Evolutionary conservation across 768 basidiomycete genomes (phyloP).

Genomic region (Termitomyces sp.): DNA sequence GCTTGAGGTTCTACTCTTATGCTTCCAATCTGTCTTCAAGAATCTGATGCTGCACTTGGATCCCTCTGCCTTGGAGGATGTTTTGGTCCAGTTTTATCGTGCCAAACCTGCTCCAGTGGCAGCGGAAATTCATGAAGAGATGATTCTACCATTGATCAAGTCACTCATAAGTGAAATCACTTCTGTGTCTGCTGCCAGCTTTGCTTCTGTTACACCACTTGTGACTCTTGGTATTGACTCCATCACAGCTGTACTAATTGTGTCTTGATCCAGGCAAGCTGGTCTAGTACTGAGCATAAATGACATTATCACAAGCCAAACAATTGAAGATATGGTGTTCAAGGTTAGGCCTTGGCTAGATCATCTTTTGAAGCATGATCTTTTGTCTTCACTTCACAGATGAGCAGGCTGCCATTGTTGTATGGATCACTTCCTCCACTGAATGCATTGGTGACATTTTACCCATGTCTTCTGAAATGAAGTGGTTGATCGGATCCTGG

Average conservation of each 20-base stretch:
- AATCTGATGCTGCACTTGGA: slow-evolving; percentile 14
- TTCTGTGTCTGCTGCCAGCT: slow-evolving; percentile 21
- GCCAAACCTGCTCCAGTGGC: background rate
- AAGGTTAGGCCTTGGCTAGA: slow-evolving; percentile 6
- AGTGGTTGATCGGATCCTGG: slow-evolving; percentile 39
- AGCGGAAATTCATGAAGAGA: background rate
- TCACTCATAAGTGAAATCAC: slow-evolving; percentile 18
- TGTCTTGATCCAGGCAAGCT: slow-evolving; percentile 29
- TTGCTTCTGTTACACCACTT: slow-evolving; percentile 29
- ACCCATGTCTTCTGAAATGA: slow-evolving; percentile 25
- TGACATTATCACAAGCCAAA: slow-evolving; percentile 36
- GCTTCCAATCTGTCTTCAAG: slow-evolving; percentile 11
- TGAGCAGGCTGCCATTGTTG: slow-evolving; percentile 16
- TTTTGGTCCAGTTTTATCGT: slow-evolving; percentile 4
- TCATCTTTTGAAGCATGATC: background rate
- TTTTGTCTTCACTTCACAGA: background rate
- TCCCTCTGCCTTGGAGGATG: slow-evolving; percentile 4
- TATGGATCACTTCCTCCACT: slow-evolving; percentile 12
- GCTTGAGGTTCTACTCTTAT: slow-evolving; percentile 16
- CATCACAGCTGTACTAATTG: slow-evolving; percentile 42
- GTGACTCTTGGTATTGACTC: slow-evolving; percentile 43
- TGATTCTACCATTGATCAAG: background rate
- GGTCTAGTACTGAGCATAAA: slow-evolving; percentile 29
- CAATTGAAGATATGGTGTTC: slow-evolving; percentile 26
- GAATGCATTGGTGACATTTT: slow-evolving; percentile 20